A percentile compares a stretch with the other conserved stretches of the same genome.
Conservation (phyloP, 495 filamentous ascomycete genomes). For the Aspergillus heteromorphus region DNA sequence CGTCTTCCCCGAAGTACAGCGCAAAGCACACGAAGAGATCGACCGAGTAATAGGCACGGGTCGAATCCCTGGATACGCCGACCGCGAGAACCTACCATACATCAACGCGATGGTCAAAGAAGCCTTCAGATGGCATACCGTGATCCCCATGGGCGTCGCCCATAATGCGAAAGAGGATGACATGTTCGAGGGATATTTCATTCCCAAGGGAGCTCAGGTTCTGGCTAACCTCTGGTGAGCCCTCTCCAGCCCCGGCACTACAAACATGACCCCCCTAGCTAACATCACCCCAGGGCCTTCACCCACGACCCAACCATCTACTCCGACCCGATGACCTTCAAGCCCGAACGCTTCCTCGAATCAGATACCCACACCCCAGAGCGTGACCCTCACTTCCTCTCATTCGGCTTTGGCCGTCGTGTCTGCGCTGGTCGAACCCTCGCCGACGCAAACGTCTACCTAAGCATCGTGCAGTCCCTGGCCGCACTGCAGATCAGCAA, state of each 20-base stretch:
- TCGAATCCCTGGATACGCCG: background rate
- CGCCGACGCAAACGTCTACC: constrained; percentile 30
- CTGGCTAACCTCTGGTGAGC: background rate
- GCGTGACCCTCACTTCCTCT: constrained; percentile 27
- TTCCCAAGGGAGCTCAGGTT: background rate
- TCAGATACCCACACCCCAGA: constrained; percentile 20
- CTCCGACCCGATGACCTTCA: constrained; percentile 24
- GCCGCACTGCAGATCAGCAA: constrained; percentile 39
- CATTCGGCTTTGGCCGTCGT: constrained; percentile 37
- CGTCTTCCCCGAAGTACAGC: constrained; percentile 35
- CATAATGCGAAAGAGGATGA: background rate
- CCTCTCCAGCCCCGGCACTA: background rate
- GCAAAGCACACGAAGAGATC: constrained; percentile 16
- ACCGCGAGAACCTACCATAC: background rate
- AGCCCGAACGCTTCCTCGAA: constrained; percentile 32
- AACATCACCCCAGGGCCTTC: constrained; percentile 21
- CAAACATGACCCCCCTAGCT: background rate
- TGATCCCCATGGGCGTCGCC: background rate
- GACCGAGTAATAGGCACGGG: background rate
- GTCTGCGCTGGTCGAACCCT: constrained; percentile 34
- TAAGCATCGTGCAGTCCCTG: constrained; percentile 28
- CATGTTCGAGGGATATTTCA: background rate
- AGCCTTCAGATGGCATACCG: background rate
- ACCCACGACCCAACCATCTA: constrained; percentile 29
- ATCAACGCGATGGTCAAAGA: background rate